Base-by-base conservation (phyloP, 805 yeast genomes). In the Candida tammaniensis region DNA sequence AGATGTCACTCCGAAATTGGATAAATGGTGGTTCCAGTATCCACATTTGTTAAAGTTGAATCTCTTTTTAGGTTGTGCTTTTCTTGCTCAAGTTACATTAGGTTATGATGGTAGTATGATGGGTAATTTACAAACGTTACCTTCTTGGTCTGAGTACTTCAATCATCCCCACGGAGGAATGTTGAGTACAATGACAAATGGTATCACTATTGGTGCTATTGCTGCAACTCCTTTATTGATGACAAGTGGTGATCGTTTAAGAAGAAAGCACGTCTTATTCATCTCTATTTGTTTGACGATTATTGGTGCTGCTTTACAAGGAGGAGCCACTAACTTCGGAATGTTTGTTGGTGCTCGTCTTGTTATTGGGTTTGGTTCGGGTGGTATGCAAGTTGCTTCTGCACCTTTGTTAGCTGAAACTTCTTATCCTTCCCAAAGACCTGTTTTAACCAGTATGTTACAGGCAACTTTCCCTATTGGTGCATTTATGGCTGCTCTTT, bases 391-490 rank as follows among this genome's bases (percentile, higher is more conserved):
- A 19, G 65, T 65, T 26, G 57, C 72, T 5, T 55, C 72, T 13
- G 75, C 78, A 7, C 39, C 74, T 7, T 54, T 72, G 47, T 59
- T 73, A 25, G 59, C 77, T 5, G 80, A 76, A 45, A 40, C 72
- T 13, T 53, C 78, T 1, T 73, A 59, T 43, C 79, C 80, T 15
- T 45, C 51, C 11, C 68, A 63, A 28, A 53, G 76, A 46, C 55
- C 59, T 27, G 51, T 61, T 21, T 40, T 57, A 24, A 67, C 74
- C 12, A 37, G 75, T 13, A 50, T 64, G 32, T 74, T 61, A 55
- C 73, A 72, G 50, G 60, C 67, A 12, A 64, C 65, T 39, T 72
- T 74, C 76, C 70, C 67, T 43, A 42, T 70, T 18, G 80, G 79
- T 30, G 72, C 76, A 11, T 47, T 72, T 32, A 48, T 72, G 27